Evolutionary conservation across 1,139 yeast genomes (phyloP).

Genomic region (Entelexis sorbosivorans): DNA sequence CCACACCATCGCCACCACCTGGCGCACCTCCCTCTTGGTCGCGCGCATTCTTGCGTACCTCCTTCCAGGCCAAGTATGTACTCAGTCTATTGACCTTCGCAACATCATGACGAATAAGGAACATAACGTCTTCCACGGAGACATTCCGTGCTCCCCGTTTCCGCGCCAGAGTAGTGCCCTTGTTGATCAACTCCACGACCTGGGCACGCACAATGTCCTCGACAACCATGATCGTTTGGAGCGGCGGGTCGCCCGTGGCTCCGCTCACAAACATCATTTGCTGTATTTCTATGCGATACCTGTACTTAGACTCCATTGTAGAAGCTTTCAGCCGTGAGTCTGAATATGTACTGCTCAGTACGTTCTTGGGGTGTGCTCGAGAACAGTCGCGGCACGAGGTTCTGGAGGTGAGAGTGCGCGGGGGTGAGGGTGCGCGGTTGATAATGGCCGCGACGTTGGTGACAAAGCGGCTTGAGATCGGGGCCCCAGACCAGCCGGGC

Average conservation of each 20-base stretch:
- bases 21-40: slow-evolving; percentile 59
- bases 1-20: slow-evolving; percentile 48
- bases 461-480: neutral
- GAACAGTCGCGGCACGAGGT: too few relatives aligned
- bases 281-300: slow-evolving; percentile 75
- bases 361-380: neutral
- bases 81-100: slow-evolving; percentile 87
- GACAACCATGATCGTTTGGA: slow-evolving; percentile 77
- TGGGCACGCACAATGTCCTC: slow-evolving; percentile 95
- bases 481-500: too few relatives aligned
- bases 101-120: slow-evolving; percentile 80
- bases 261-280: slow-evolving; percentile 99
- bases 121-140: slow-evolving; percentile 86
- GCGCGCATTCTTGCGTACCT: slow-evolving; percentile 90
- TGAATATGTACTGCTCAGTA: too few relatives aligned
- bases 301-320: slow-evolving; percentile 33
- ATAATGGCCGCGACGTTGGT: neutral
- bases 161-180: slow-evolving; percentile 68
- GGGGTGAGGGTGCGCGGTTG: neutral
- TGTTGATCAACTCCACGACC: slow-evolving; percentile 70
- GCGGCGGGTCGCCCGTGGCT: slow-evolving; percentile 87
- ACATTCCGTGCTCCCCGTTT: slow-evolving; percentile 75
- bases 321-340: neutral
- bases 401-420: neutral
- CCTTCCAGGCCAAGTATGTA: slow-evolving; percentile 93